Evolutionary conservation across 2,329 filamentous ascomycete genomes (phyloP), one percentile per base, ranked within the genome.

Genomic region (Ophiostoma perfectum): DNA sequence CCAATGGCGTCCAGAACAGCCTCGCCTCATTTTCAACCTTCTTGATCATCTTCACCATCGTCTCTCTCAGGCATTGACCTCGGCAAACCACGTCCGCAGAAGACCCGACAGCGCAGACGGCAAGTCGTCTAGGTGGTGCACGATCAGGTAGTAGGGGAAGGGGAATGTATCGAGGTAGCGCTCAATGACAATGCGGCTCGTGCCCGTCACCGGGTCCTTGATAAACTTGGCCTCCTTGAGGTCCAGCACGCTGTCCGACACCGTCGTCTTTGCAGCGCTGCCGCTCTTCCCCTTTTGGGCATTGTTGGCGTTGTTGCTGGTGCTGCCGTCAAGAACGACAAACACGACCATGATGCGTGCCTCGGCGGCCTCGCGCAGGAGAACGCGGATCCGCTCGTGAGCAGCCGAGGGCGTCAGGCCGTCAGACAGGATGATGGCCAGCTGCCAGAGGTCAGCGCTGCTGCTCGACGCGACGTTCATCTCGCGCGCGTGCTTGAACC

Each of bases 331-430:
- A 75, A 99, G 92, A 74, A 99, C 90, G 74, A 99, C 92, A 77
- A 99, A 99, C 5, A 99, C 94, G 71, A 98, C 88, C 92, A 99
- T 97, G 76, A 99, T 96, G 16, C 93, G 85, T 79, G 97, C 92
- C 78, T 97, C 93, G 75, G 93, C 88, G 0, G 95, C 94, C 78
- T 94, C 90, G 9, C 95, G 85, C 11, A 99, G 87, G 36, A 98
- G 83, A 5, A 92, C 83, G 16, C 91, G 86, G 73, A 99, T 93
- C 5, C 86, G 84, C 18, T 93, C 91, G 77, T 98, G 94, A 64
- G 93, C 90, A 1, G 83, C 81, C 49, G 85, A 88, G 66, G 96
- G 92, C 73, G 93, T 97, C 38, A 98, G 87, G 8, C 96, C 95
- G 75, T 99, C 95, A 0, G 92, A 96, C 67, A 99, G 88, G 72